Evolutionary conservation across 768 basidiomycete genomes (phyloP), one percentile per base, ranked within the genome.

Genomic region (Lentinula aciculospora): DNA sequence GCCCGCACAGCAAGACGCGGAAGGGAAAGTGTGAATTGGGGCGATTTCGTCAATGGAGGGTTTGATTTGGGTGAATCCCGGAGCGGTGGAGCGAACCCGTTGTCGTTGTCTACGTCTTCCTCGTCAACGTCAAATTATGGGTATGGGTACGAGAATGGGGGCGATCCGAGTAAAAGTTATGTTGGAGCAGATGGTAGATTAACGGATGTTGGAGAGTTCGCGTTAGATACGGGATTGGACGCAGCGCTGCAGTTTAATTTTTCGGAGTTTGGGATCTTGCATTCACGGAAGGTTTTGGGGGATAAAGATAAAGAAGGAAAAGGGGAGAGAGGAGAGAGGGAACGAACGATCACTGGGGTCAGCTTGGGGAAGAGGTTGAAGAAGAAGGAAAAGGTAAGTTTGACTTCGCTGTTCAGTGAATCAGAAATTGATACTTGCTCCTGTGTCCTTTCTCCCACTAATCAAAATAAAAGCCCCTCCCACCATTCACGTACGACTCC

Each of bases 401-500:
- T 2, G 3, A 36, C 2, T 27, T 40, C 39, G 5, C 3, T 12
- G 39, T 32, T 54, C 32, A 55, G 29, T 53, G 10, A 12, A 36
- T 49, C 5, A 50, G 19, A 12, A 3, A n/a, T 23, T 31, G 17
- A 29, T 23, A 8, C 21, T 46, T 19, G 27, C 27, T 28, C 4
- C 25, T 23, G n/a, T 54, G 49, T n/a, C 29, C 15, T 27, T 53
- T 27, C 3, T 40, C 29, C 28, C 32, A 34, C 32, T 13, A 13
- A 34, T 34, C 32, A 34, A 7, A 34, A 39, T 39, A 4, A 17
- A 27, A 57, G 44, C 46, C 56, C 4, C 45, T 53, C 21, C 93
- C 93, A 0, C 74, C 86, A 0, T 99, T 99, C 67, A 88, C 92
- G 0, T 96, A 94, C 90, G 92, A 97, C 66, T 97, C 92, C 0